Conservation (phyloP, 2,329 filamentous ascomycete genomes). For the Diaporthe sp. region DNA sequence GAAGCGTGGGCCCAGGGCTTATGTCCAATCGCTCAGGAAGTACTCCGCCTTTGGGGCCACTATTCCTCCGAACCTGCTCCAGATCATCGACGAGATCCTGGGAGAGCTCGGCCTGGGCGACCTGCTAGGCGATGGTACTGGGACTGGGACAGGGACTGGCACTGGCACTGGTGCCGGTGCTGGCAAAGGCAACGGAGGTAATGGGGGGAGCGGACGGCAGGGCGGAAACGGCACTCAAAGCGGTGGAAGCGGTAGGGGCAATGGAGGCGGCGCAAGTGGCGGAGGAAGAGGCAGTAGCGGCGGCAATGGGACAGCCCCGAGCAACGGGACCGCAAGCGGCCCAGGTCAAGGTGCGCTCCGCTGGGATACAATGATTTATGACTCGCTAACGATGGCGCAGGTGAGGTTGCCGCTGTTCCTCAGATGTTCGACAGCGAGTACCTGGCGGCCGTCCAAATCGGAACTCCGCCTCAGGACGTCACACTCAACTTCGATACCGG, state of each 20-base stretch:
- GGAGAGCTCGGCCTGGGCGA: slow-evolving; percentile 50
- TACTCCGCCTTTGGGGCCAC: slow-evolving; percentile 56
- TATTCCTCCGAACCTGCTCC: slow-evolving; percentile 52
- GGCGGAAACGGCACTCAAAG: not conserved
- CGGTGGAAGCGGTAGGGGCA: not conserved
- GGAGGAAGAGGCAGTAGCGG: not conserved
- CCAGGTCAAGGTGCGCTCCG: slow-evolving; percentile 40
- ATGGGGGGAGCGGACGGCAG: slow-evolving; percentile 4
- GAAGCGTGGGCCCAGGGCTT: slow-evolving; percentile 54
- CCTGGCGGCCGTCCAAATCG: slow-evolving; percentile 72
- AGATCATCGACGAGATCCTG: slow-evolving; percentile 51
- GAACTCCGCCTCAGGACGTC: slow-evolving; percentile 65
- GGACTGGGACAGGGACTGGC: not conserved
- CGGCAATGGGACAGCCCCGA: slow-evolving; percentile 31
- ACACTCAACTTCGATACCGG: slow-evolving; percentile 78
- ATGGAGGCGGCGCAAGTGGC: not conserved
- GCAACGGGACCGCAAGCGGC: slow-evolving; percentile 26
- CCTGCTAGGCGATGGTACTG: slow-evolving; percentile 3
- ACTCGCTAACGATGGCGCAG: slow-evolving; percentile 45
- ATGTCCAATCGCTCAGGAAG: slow-evolving; percentile 48
- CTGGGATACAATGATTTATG: not conserved
- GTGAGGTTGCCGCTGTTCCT: slow-evolving; percentile 59
- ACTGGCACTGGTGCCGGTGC: slow-evolving; percentile 29
- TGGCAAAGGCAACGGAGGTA: slow-evolving; percentile 27
- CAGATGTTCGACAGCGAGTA: slow-evolving; percentile 64